Base-by-base conservation (phyloP, 352 stramenopile genomes). In the Pythium plurisporium region DNA sequence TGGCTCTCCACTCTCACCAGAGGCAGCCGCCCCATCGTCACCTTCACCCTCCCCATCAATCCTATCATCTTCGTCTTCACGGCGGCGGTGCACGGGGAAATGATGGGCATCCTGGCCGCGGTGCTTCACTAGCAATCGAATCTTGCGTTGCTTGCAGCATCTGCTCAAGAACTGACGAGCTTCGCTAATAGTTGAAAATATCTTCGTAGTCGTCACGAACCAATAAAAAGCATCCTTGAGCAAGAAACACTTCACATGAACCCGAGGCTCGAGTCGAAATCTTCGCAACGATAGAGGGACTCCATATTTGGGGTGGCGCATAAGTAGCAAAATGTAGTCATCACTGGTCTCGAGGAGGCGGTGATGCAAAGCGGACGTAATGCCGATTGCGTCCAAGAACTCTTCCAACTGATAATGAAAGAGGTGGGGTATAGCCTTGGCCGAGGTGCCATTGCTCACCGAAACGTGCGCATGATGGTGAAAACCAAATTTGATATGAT, bases 201-300 rank as follows among this genome's bases (percentile, higher is more conserved):
- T 72, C 14, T 68, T 49, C 17, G 72, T 65, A 14, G 46, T 64
- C 26, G 23, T 23, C 7, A 64, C 46, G 38, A 90, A 83, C 83
- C 83, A 94, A 5, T 61, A 37, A 27, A 89, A 88, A 1, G 79
- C 81, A 59, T 91, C 77, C 44, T 79, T 70, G 23, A 91, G 57
- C 31, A 87, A 47, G 64, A 94, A 94, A 48, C 81, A 91, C 34
- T 74, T 76, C 17, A 89, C 55, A 42, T 85, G 74, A 6, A 94
- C 80, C 17, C 83, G 77, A 34, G 83, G 81, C 44, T 94, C 83
- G 33, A 84, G 55, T 29, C 83, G 81, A 36, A 91, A 91, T 26
- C 83, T 69, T 12, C 81, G 72, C 30, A 85, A 60, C 1, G 70
- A 72, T 51, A 62, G 70, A 12, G 40, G 41, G 3, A 91, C 65